Conservation (phyloP, 2,329 filamentous ascomycete genomes). For the Neurospora sp. region DNA sequence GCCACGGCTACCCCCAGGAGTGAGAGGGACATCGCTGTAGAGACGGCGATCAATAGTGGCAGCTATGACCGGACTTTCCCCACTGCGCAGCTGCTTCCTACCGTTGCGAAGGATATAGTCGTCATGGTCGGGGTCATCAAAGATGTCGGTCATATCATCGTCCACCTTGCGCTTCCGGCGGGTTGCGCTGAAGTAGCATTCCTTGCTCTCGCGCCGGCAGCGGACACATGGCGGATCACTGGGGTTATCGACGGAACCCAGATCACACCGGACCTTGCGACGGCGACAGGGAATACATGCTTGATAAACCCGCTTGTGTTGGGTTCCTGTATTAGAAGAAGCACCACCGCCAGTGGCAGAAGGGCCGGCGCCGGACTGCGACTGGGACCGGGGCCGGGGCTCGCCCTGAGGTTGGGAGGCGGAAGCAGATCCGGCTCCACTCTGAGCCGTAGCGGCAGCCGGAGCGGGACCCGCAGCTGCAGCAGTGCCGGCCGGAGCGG, state of each 20-base stretch:
- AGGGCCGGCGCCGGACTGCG: constrained; percentile 7
- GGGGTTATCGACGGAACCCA: constrained; percentile 80
- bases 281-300: constrained; percentile 54
- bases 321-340: constrained; percentile 16
- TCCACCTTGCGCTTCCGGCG: constrained; percentile 76
- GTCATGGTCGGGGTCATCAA: constrained; percentile 31
- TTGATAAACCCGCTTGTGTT: constrained; percentile 55
- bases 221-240: constrained; percentile 89
- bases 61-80: constrained; percentile 34
- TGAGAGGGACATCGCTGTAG: constrained; percentile 49
- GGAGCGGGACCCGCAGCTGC: neutral
- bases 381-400: neutral
- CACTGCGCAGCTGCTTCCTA: constrained; percentile 52
- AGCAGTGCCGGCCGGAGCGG: constrained; percentile 2
- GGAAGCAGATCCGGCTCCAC: constrained; percentile 8
- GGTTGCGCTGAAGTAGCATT: constrained; percentile 94
- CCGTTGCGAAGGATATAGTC: constrained; percentile 67
- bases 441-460: neutral
- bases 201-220: constrained; percentile 88
- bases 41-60: constrained; percentile 31
- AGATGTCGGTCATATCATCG: constrained; percentile 30
- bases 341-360: constrained; percentile 10
- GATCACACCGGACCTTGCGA: constrained; percentile 52
- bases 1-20: constrained; percentile 57
- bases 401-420: constrained; percentile 1